A percentile compares a stretch with the other conserved stretches of the same genome.
Conservation (phyloP, 2,329 filamentous ascomycete species). For the Pseudogymnoascus sp. region DNA sequence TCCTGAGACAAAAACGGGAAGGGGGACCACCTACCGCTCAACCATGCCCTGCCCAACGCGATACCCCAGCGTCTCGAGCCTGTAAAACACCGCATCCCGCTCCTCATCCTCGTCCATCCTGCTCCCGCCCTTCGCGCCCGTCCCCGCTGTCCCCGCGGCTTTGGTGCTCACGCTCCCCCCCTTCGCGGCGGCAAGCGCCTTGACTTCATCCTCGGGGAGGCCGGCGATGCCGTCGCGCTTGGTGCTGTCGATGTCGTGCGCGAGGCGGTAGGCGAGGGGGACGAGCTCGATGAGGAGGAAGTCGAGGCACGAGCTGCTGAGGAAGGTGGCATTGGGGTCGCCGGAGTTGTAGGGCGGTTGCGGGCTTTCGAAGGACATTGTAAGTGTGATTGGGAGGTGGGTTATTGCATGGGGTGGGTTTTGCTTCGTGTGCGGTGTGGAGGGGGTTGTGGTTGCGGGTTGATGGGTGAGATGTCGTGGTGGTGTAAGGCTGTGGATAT, state of each 20-base stretch:
- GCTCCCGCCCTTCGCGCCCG: conserved; percentile 15
- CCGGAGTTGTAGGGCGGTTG: conserved; percentile 61
- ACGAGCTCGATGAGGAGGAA: conserved; percentile 95
- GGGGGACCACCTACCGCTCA: conserved; percentile 58
- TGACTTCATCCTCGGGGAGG: conserved; percentile 15
- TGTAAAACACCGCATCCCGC: conserved; percentile 74
- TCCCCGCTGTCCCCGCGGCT: conserved; percentile 17
- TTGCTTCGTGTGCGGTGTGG: not conserved
- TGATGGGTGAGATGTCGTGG: not conserved
- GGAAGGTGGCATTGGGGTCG: conserved; percentile 68
- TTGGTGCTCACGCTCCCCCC: conserved; percentile 57
- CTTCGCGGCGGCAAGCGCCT: conserved; percentile 33
- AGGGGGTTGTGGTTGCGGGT: not conserved
- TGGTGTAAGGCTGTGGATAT: conserved; percentile 5
- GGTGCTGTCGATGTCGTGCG: conserved; percentile 46
- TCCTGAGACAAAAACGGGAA: conserved; percentile 3
- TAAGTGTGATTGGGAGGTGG: conserved; percentile 11
- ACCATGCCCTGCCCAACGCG: conserved; percentile 86
- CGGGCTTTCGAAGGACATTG: conserved; percentile 67
- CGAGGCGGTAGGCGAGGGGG: conserved; percentile 82
- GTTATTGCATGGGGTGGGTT: not conserved
- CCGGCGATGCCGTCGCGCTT: not conserved
- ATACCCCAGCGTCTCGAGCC: conserved; percentile 80
- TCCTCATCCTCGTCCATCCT: conserved; percentile 69
- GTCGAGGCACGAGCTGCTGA: conserved; percentile 81